phyloP scores from a whole-genome alignment of 139 green algal genomes.

The Coelastrella sp. region DNA sequence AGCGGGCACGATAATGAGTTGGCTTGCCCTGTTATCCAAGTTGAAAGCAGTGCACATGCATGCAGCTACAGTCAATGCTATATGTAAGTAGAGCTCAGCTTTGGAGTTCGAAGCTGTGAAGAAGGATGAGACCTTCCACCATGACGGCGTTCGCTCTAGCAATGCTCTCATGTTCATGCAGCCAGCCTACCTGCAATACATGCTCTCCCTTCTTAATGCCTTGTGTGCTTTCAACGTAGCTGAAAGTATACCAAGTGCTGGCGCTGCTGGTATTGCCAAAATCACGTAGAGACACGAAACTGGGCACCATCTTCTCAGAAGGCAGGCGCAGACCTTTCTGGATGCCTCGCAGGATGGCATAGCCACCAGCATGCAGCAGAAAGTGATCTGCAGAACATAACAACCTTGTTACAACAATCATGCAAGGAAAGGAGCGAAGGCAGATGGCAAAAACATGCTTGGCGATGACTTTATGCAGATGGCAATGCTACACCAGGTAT shows the following conservation, averaged over 20 bases:
- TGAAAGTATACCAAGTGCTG: conserved; percentile 56
- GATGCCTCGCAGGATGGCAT: conserved; percentile 48
- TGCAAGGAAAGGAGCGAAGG: not conserved
- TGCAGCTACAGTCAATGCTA: not conserved
- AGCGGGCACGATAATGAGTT: not conserved
- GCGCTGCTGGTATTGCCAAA: conserved; percentile 52
- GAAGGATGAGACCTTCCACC: not conserved
- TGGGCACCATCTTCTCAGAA: conserved; percentile 59
- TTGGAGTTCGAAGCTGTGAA: not conserved
- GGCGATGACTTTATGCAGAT: not conserved
- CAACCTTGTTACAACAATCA: too few species aligned
- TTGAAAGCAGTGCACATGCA: not conserved
- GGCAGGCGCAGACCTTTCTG: conserved; percentile 57
- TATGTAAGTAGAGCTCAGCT: too few species aligned
- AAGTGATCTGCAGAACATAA: conserved; percentile 59
- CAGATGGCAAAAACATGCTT: not conserved
- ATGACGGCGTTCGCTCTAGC: not conserved
- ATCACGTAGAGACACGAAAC: conserved; percentile 62
- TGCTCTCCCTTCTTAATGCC: conserved; percentile 46
- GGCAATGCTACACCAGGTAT: too few species aligned
- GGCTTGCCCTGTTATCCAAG: not conserved
- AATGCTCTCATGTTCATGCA: not conserved
- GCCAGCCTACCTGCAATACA: conserved; percentile 45
- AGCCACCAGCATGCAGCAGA: conserved; percentile 61
- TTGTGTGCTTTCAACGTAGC: conserved; percentile 53